Evolutionary conservation across 1,284 basidiomycete species (phyloP).

Genomic region (Flammula alnicola): DNA sequence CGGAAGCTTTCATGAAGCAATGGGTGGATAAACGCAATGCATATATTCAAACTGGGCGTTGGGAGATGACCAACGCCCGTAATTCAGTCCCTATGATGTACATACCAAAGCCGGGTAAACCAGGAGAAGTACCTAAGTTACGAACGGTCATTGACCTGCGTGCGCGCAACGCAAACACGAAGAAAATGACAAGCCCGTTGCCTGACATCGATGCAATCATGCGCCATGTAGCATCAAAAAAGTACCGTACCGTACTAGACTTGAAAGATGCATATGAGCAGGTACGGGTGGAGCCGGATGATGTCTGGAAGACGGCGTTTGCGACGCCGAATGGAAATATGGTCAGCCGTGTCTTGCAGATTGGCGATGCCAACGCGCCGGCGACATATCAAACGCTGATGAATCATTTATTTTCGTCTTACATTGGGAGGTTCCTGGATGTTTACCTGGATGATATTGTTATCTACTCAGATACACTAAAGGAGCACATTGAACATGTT

Average conservation of each 20-base stretch:
- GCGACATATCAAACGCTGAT: conserved; percentile 14
- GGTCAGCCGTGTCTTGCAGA: conserved; percentile 7
- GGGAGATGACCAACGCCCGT: conserved; percentile 28
- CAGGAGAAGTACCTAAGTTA: conserved; percentile 17
- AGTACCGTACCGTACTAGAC: background rate
- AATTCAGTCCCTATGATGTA: conserved; percentile 42
- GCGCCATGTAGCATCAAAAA: background rate
- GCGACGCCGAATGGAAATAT: conserved; percentile 12
- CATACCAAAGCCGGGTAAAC: conserved; percentile 30
- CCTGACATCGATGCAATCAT: conserved; percentile 14
- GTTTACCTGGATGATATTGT: conserved; percentile 20
- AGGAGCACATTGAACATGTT: conserved; percentile 33
- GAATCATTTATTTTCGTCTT: conserved; percentile 14
- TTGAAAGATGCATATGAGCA: conserved; percentile 12
- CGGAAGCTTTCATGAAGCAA: conserved; percentile 30
- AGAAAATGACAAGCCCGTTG: conserved; percentile 16
- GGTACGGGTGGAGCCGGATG: background rate
- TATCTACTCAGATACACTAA: conserved; percentile 12
- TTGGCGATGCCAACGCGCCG: conserved; percentile 11
- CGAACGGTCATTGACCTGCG: conserved; percentile 30
- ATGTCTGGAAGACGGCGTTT: conserved; percentile 5
- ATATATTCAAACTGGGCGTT: conserved; percentile 31
- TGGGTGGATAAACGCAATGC: conserved; percentile 34
- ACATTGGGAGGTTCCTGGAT: conserved; percentile 16
- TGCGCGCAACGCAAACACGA: conserved; percentile 24